Conservation (phyloP, 768 basidiomycete genomes). For the Leccinum rimulosum region DNA sequence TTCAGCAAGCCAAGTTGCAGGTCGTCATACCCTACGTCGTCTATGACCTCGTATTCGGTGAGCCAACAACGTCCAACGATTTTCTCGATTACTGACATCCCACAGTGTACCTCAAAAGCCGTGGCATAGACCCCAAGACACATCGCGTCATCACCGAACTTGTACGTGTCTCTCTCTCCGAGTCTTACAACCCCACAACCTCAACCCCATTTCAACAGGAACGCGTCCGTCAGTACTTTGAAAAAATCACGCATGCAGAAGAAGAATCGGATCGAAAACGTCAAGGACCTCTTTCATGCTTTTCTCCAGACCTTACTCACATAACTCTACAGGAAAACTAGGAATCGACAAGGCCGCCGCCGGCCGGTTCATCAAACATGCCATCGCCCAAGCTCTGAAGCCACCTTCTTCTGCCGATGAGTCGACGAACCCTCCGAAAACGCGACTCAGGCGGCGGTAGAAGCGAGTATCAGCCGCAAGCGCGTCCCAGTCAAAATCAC, state of each 20-base stretch:
- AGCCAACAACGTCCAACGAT: slow-evolving; percentile 21
- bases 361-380: slow-evolving; percentile 79
- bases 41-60: slow-evolving; percentile 83
- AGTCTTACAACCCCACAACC: too few relatives aligned
- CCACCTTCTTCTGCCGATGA: slow-evolving; percentile 37
- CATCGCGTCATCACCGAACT: slow-evolving; percentile 73
- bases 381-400: slow-evolving; percentile 62
- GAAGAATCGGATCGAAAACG: slow-evolving; percentile 50
- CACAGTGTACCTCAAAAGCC: too few relatives aligned
- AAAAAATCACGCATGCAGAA: slow-evolving; percentile 76
- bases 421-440: slow-evolving; percentile 30
- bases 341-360: slow-evolving; percentile 81
- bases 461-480: slow-evolving; percentile 16
- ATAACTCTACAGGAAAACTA: slow-evolving; percentile 31
- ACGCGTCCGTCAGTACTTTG: slow-evolving; percentile 76
- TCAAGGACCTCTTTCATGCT: background rate
- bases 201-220: slow-evolving; percentile 43
- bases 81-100: slow-evolving; percentile 22
- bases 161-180: slow-evolving; percentile 15
- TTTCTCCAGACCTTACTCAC: too few relatives aligned
- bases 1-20: slow-evolving; percentile 83
- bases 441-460: background rate
- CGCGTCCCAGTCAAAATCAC: slow-evolving; percentile 57
- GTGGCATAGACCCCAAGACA: too few relatives aligned
- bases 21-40: slow-evolving; percentile 74